These are phyloP conservation scores for Plasmodium gonderi DNA, from an alignment of 169 alveolate genomes.

Conservation along the genomic window DNA sequence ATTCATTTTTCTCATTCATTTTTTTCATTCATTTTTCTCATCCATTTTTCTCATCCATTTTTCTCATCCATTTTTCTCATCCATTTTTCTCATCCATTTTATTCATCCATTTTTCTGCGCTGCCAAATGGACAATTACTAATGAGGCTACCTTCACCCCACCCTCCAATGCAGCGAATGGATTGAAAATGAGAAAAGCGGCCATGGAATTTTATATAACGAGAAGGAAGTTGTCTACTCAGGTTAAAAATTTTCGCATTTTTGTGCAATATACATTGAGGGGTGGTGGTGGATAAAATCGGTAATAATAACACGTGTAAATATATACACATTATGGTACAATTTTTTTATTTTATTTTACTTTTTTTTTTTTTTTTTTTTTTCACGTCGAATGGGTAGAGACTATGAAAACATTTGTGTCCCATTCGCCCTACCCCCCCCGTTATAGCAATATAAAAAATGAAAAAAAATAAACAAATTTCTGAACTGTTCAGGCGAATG, in stretches of 20 bases:
- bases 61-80: not conserved
- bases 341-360: no score
- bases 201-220: conserved; percentile 27
- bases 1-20: not conserved
- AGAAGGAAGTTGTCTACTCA: conserved; percentile 44
- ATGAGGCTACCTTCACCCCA: not conserved
- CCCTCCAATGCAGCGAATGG: conserved; percentile 24
- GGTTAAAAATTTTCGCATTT: conserved; percentile 3
- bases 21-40: not conserved
- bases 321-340: no score
- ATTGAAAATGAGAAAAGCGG: conserved; percentile 46
- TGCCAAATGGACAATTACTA: not conserved
- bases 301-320: no score
- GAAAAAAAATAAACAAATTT: conserved; percentile 2
- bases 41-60: not conserved
- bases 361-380: no score
- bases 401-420: not conserved
- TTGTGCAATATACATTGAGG: not conserved
- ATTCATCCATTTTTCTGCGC: not conserved
- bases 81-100: no score
- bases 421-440: not conserved
- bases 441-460: not conserved
- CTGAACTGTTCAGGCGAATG: conserved; percentile 66
- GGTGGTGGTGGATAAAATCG: no score
- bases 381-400: no score